Percentiles rank a stretch among this genome's conserved stretches.
phyloP scores from a whole-genome alignment of 2,329 filamentous ascomycete species.

The Pezicula carpinea region DNA sequence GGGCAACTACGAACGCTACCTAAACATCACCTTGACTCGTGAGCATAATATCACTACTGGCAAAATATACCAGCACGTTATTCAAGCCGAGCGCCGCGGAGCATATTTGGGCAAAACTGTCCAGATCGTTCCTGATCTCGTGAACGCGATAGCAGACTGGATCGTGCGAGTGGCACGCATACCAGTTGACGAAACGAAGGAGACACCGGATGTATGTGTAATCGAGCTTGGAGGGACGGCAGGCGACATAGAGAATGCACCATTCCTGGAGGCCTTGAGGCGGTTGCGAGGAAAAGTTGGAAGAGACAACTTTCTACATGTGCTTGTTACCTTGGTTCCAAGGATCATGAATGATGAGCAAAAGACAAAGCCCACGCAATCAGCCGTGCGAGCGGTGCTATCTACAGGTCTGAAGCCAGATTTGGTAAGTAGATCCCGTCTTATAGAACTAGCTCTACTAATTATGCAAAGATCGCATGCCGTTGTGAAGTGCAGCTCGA shows the following conservation, averaged over 20 bases:
- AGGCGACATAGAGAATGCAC: constrained; percentile 80
- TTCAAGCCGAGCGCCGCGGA: constrained; percentile 60
- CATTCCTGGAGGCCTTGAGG: constrained; percentile 81
- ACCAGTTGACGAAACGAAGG: constrained; percentile 78
- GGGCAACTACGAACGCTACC: constrained; percentile 76
- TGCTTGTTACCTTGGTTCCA: constrained; percentile 85
- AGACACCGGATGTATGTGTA: constrained; percentile 88
- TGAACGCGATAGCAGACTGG: constrained; percentile 88
- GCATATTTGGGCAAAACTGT: constrained; percentile 85
- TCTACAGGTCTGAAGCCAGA: neutral
- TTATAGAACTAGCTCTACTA: neutral
- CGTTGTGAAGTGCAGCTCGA: constrained; percentile 78
- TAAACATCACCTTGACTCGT: constrained; percentile 69
- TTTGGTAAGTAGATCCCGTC: too few species aligned
- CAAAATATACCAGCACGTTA: constrained; percentile 89
- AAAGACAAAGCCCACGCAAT: constrained; percentile 96
- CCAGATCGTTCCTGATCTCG: constrained; percentile 90
- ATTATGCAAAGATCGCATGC: constrained; percentile 72
- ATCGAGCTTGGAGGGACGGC: constrained; percentile 65
- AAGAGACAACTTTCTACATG: constrained; percentile 78
- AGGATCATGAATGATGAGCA: constrained; percentile 59
- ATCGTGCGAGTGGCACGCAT: constrained; percentile 81
- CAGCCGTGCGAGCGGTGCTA: constrained; percentile 62
- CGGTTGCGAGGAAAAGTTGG: constrained; percentile 71
- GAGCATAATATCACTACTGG: constrained; percentile 98